A percentile compares a stretch with the other conserved stretches of the same genome.
Conservation (phyloP, 352 stramenopile species). For the Globisporangium iwayamae region DNA sequence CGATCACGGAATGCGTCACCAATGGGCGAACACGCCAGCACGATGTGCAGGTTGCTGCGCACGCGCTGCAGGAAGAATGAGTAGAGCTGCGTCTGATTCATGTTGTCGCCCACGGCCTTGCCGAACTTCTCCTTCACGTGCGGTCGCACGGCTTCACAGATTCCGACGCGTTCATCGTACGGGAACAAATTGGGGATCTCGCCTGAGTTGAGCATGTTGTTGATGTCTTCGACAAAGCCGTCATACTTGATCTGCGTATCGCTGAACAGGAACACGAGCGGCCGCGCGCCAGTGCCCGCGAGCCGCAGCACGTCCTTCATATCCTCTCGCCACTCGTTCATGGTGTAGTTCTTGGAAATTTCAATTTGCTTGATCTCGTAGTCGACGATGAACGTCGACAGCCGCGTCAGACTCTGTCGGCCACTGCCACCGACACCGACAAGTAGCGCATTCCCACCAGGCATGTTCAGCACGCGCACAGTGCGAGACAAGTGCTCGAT, state of each 20-base stretch:
- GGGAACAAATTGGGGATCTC: constrained; percentile 95
- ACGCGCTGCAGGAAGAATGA: constrained; percentile 92
- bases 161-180: constrained; percentile 88
- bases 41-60: constrained; percentile 91
- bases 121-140: constrained; percentile 91
- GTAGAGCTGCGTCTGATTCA: constrained; percentile 90
- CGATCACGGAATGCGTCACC: constrained; percentile 92
- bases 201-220: constrained; percentile 95
- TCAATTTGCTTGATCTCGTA: constrained; percentile 94
- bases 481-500: constrained; percentile 94
- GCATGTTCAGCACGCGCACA: constrained; percentile 92
- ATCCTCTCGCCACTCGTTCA: constrained; percentile 94
- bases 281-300: constrained; percentile 80
- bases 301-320: constrained; percentile 91
- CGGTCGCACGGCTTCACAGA: constrained; percentile 88
- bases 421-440: constrained; percentile 93
- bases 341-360: constrained; percentile 94
- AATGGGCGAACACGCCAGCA: constrained; percentile 93
- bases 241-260: constrained; percentile 97
- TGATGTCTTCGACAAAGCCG: constrained; percentile 95
- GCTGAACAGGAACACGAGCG: constrained; percentile 93
- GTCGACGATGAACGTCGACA: constrained; percentile 92
- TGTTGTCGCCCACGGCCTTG: constrained; percentile 88
- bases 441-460: constrained; percentile 90
- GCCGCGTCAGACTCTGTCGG: constrained; percentile 88